A percentile compares a stretch with the other conserved stretches of the same genome.
phyloP scores from a whole-genome alignment of 352 stramenopile genomes.

The Phytopythium sindhum region DNA sequence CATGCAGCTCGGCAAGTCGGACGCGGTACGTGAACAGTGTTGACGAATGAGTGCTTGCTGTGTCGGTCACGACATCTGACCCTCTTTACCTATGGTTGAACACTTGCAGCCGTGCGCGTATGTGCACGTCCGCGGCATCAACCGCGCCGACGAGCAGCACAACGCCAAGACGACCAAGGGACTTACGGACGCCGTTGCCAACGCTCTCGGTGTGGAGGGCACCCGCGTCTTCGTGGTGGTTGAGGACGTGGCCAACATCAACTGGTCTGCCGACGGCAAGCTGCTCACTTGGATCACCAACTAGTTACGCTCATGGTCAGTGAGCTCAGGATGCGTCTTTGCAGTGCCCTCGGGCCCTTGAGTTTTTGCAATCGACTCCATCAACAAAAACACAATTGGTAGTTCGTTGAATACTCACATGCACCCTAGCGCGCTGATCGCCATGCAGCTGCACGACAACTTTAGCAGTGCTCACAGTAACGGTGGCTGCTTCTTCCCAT shows the following conservation, averaged over 20 bases:
- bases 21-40: constrained; percentile 7
- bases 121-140: constrained; percentile 4
- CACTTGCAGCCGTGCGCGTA: constrained; percentile 6
- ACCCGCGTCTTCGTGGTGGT: constrained; percentile 8
- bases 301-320: too few relatives aligned
- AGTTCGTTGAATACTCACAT: too few relatives aligned
- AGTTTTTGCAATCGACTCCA: too few relatives aligned
- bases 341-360: too few relatives aligned
- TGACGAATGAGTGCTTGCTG: too few relatives aligned
- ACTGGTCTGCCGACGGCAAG: constrained; percentile 5
- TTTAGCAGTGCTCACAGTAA: too few relatives aligned
- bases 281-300: constrained; percentile 2
- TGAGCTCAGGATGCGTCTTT: too few relatives aligned
- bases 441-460: too few relatives aligned
- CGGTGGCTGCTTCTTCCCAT: too few relatives aligned
- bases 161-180: constrained; percentile 7
- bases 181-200: not conserved
- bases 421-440: constrained; percentile 11
- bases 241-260: not conserved
- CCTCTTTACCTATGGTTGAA: too few relatives aligned
- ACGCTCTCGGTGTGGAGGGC: not conserved
- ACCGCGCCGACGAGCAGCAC: not conserved
- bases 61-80: too few relatives aligned
- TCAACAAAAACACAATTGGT: too few relatives aligned
- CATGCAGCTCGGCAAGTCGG: constrained; percentile 4